These are phyloP conservation scores for Ganoderma multipileum DNA, from an alignment of 1,284 basidiomycete genomes.

Conservation along the genomic window DNA sequence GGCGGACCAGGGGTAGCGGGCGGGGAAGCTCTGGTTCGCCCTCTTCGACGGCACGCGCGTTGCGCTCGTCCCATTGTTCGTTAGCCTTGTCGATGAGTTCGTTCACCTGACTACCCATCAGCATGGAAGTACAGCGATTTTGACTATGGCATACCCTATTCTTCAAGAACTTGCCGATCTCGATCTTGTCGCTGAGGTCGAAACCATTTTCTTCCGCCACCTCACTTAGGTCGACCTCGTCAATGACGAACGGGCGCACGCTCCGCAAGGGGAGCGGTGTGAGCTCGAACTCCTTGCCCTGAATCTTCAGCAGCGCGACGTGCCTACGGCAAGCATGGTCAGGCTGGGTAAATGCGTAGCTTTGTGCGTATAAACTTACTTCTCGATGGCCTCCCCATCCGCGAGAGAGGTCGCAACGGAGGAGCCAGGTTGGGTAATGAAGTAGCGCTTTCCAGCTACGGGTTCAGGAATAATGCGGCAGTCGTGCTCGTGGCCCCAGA, in stretches of 20 bases:
- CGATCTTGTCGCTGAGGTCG: slow-evolving; percentile 81
- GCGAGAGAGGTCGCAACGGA: slow-evolving; percentile 94
- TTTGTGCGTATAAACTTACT: slow-evolving; percentile 56
- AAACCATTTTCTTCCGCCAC: slow-evolving; percentile 79
- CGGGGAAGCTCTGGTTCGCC: slow-evolving; percentile 71
- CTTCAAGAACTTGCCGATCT: slow-evolving; percentile 83
- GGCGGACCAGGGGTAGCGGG: slow-evolving; percentile 90
- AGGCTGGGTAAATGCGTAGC: not conserved
- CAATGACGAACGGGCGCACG: slow-evolving; percentile 95
- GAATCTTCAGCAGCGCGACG: slow-evolving; percentile 86
- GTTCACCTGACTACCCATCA: slow-evolving; percentile 63
- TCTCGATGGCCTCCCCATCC: slow-evolving; percentile 88
- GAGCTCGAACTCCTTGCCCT: slow-evolving; percentile 87
- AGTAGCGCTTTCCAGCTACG: slow-evolving; percentile 91
- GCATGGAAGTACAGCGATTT: not conserved
- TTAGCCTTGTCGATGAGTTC: slow-evolving; percentile 82
- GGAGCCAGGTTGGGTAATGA: slow-evolving; percentile 94
- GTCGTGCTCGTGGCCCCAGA: slow-evolving; percentile 99
- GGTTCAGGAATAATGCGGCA: slow-evolving; percentile 91
- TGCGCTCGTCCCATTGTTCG: slow-evolving; percentile 81
- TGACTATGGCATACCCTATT: slow-evolving; percentile 54
- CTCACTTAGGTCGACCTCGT: slow-evolving; percentile 80
- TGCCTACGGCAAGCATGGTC: slow-evolving; percentile 58
- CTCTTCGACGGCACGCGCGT: slow-evolving; percentile 65
- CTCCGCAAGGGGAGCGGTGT: slow-evolving; percentile 88